Conservation (phyloP, 768 basidiomycete genomes). For the Hemileccinum impolitum region DNA sequence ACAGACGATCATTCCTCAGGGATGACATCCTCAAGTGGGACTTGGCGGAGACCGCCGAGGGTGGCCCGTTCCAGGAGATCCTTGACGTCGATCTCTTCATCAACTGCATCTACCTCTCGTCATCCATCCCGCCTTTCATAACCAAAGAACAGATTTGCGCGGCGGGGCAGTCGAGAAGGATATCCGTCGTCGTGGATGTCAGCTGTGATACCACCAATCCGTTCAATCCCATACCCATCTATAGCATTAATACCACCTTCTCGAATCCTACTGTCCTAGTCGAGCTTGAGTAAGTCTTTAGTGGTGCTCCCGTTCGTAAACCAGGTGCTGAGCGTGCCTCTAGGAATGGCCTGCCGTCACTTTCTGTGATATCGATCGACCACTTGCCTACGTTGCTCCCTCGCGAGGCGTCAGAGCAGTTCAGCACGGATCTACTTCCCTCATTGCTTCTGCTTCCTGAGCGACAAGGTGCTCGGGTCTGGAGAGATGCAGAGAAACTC, state of each 20-base stretch:
- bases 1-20: conserved; percentile 38
- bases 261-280: conserved; percentile 87
- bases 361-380: conserved; percentile 93
- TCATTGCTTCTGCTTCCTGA: conserved; percentile 76
- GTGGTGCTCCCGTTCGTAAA: too few species aligned
- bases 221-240: conserved; percentile 96
- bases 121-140: conserved; percentile 80
- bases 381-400: conserved; percentile 95
- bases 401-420: conserved; percentile 95
- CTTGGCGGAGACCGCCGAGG: conserved; percentile 92
- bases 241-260: conserved; percentile 91
- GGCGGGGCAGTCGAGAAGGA: conserved; percentile 62
- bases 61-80: conserved; percentile 94
- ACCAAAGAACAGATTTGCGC: conserved; percentile 64
- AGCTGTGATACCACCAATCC: conserved; percentile 99
- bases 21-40: conserved; percentile 98
- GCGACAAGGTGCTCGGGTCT: conserved; percentile 65
- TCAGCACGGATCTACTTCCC: conserved; percentile 83
- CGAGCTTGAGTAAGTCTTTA: conserved; percentile 62
- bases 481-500: conserved; percentile 83
- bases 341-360: conserved; percentile 59
- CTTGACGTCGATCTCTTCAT: conserved; percentile 96
- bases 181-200: conserved; percentile 91
- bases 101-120: conserved; percentile 98
- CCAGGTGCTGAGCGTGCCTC: conserved; percentile 7